Evolutionary conservation across 371 early-diverging fungal species (phyloP).

Genomic region (Mortierella sp.): DNA sequence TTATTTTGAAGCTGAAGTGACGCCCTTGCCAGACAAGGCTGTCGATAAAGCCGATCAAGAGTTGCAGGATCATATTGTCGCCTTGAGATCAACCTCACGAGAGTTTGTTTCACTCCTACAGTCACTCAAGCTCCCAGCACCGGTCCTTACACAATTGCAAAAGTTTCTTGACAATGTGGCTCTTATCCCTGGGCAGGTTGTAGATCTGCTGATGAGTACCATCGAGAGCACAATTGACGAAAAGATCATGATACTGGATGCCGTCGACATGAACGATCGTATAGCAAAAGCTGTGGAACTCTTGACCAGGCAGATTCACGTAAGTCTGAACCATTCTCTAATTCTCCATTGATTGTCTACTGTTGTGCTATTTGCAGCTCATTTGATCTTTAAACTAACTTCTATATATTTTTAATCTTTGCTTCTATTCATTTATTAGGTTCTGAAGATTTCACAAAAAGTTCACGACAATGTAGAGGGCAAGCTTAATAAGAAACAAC

Average conservation of each 20-base stretch:
- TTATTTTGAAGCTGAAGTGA: constrained; percentile 42
- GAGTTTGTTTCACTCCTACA: constrained; percentile 72
- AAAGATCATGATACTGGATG: constrained; percentile 74
- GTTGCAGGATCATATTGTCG: constrained; percentile 66
- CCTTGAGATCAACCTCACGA: constrained; percentile 70
- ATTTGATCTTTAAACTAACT: not conserved
- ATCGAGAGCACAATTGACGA: constrained; percentile 82
- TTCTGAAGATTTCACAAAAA: constrained; percentile 83
- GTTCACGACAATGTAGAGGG: constrained; percentile 84
- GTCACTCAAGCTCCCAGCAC: constrained; percentile 77
- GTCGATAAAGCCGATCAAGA: constrained; percentile 66
- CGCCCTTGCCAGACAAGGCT: constrained; percentile 48
- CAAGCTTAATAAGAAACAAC: constrained; percentile 82
- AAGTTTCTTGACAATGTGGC: constrained; percentile 71
- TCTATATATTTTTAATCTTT: no score
- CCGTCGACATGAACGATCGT: constrained; percentile 69
- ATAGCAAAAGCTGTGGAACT: constrained; percentile 72
- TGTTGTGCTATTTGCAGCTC: constrained; percentile 59
- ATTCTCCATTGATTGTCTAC: not conserved
- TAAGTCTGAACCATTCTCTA: constrained; percentile 31
- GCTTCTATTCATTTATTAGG: constrained; percentile 55
- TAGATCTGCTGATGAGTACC: constrained; percentile 80
- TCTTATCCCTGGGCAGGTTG: constrained; percentile 71
- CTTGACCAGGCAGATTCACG: constrained; percentile 85
- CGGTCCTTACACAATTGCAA: constrained; percentile 72